Evolutionary conservation across 768 basidiomycete species (phyloP).

Genomic region (Pleurotus platypus): DNA sequence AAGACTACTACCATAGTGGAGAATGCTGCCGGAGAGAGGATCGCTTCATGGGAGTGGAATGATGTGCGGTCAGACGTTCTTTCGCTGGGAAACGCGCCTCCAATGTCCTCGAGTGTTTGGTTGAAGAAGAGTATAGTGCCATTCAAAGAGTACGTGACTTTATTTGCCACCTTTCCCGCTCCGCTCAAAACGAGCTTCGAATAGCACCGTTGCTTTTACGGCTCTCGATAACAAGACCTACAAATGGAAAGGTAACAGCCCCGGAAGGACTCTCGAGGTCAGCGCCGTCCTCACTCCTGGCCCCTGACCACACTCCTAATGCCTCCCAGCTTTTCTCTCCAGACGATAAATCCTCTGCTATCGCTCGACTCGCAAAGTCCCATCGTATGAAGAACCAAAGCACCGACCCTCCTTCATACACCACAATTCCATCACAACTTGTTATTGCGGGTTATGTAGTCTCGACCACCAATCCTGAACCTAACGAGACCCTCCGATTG

Average conservation of each 20-base stretch:
- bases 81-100: slow-evolving; percentile 26
- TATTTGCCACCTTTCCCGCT: not conserved
- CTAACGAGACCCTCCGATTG: slow-evolving; percentile 26
- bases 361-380: slow-evolving; percentile 33
- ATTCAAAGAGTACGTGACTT: slow-evolving; percentile 31
- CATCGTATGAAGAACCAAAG: slow-evolving; percentile 16
- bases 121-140: slow-evolving; percentile 35
- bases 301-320: not conserved
- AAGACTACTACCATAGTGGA: slow-evolving; percentile 28
- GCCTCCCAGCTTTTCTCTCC: slow-evolving; percentile 28
- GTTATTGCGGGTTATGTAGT: slow-evolving; percentile 14
- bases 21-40: slow-evolving; percentile 24
- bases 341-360: slow-evolving; percentile 27
- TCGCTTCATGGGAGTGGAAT: slow-evolving; percentile 36
- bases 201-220: slow-evolving; percentile 33
- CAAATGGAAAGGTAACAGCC: slow-evolving; percentile 37
- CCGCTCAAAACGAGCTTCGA: not conserved
- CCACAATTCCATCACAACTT: slow-evolving; percentile 24
- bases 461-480: slow-evolving; percentile 1
- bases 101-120: slow-evolving; percentile 32
- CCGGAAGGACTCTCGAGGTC: slow-evolving; percentile 32
- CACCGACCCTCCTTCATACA: slow-evolving; percentile 14
- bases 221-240: slow-evolving; percentile 29
- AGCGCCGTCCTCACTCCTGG: not conserved
- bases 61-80: slow-evolving; percentile 33